These are phyloP conservation scores for Angophora floribunda DNA, from an alignment of 345 rosid genomes.

Conservation along the genomic window DNA sequence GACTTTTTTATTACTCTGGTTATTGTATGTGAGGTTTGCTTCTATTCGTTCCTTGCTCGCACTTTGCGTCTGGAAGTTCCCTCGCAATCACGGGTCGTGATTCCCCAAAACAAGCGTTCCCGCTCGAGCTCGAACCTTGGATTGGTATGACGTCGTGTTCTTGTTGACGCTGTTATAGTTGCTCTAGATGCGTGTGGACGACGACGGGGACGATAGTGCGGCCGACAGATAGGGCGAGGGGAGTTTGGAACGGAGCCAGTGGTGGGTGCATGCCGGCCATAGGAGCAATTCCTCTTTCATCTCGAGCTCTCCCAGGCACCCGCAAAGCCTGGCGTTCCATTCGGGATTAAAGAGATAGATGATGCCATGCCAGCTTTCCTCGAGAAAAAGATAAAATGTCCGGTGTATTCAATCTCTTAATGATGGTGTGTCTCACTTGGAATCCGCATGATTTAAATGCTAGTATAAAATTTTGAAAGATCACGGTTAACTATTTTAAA, in stretches of 20 bases:
- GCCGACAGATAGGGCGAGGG: constrained; percentile 86
- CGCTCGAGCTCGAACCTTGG: background rate
- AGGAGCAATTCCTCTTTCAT: constrained; percentile 73
- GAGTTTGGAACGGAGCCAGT: constrained; percentile 73
- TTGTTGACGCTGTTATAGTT: background rate
- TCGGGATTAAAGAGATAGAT: too few relatives aligned
- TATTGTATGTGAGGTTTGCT: background rate
- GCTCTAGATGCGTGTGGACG: background rate
- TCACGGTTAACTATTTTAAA: too few relatives aligned
- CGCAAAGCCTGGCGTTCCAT: constrained; percentile 50
- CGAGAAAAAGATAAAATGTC: background rate
- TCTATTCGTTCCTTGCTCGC: background rate
- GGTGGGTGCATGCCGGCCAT: constrained; percentile 71
- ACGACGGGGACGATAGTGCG: constrained; percentile 30
- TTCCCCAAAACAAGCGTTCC: background rate
- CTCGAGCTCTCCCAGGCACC: constrained; percentile 86
- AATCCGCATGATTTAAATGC: too few relatives aligned
- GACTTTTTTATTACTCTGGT: background rate
- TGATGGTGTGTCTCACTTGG: rapidly evolving
- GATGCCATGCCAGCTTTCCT: background rate
- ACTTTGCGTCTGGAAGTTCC: background rate
- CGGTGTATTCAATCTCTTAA: too few relatives aligned
- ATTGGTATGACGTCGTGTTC: background rate
- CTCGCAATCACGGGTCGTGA: background rate
- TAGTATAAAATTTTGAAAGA: too few relatives aligned